Conservation (phyloP, 805 yeast species). For the Ogataea polymorpha region DNA sequence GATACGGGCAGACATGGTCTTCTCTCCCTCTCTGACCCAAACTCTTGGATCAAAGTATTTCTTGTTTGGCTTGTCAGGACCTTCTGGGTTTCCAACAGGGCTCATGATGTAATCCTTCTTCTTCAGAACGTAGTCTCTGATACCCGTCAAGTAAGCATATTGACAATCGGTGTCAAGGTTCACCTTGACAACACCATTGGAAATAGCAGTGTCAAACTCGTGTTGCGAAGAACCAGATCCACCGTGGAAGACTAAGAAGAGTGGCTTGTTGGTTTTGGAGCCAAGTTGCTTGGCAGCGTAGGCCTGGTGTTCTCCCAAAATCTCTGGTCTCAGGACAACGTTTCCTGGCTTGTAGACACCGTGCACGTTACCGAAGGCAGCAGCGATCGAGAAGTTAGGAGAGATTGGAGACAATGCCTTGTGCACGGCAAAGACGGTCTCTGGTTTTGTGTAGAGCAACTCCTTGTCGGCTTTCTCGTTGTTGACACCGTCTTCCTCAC, state of each 20-base stretch:
- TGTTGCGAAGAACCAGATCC: constrained; percentile 96
- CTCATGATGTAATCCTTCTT: constrained; percentile 91
- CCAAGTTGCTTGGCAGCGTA: constrained; percentile 72
- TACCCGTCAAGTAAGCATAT: constrained; percentile 94
- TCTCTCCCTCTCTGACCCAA: constrained; percentile 99
- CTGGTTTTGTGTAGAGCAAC: constrained; percentile 89
- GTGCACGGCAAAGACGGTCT: constrained; percentile 89
- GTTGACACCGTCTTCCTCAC: constrained; percentile 99
- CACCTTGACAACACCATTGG: constrained; percentile 96
- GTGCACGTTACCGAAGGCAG: constrained; percentile 99
- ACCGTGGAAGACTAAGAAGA: constrained; percentile 99
- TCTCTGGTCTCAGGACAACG: constrained; percentile 87
- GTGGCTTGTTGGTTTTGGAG: constrained; percentile 56
- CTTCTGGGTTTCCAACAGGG: constrained; percentile 99
- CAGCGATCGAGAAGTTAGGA: constrained; percentile 98
- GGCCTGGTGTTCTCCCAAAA: constrained; percentile 93
- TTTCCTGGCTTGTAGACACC: constrained; percentile 99
- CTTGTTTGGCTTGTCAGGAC: constrained; percentile 99
- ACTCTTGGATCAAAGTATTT: constrained; percentile 99
- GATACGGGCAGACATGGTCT: constrained; percentile 90
- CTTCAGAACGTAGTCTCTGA: constrained; percentile 93
- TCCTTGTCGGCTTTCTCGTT: constrained; percentile 90
- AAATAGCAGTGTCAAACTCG: constrained; percentile 90
- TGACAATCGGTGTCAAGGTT: constrained; percentile 99
- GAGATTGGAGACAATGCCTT: constrained; percentile 86